Evolutionary conservation across 73 alveolate species (phyloP).

Genomic region (Paramecium caudatum): DNA sequence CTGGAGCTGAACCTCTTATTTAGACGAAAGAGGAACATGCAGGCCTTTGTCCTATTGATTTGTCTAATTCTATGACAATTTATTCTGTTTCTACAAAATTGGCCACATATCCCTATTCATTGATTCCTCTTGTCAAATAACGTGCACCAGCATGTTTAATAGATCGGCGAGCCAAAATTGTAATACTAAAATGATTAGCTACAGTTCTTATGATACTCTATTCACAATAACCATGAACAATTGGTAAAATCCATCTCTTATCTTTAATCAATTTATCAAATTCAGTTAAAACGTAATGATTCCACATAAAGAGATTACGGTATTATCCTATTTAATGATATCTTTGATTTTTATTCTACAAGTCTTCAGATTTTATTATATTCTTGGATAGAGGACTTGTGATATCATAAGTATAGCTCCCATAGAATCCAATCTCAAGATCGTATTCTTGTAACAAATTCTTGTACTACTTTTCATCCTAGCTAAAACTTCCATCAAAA

Average conservation of each 20-base stretch:
- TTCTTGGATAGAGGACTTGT: conserved; percentile 85
- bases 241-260: conserved; percentile 94
- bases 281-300: conserved; percentile 86
- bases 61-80: conserved; percentile 83
- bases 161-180: conserved; percentile 88
- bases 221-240: conserved; percentile 92
- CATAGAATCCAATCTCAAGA: conserved; percentile 85
- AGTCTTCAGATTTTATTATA: conserved; percentile 57
- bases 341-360: not conserved
- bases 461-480: conserved; percentile 81
- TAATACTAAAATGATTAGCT: conserved; percentile 74
- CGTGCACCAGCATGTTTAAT: conserved; percentile 96
- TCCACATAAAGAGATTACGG: conserved; percentile 92
- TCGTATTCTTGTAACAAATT: conserved; percentile 80
- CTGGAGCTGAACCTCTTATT: conserved; percentile 97
- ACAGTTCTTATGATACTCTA: conserved; percentile 78
- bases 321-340: conserved; percentile 56
- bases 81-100: conserved; percentile 95
- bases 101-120: conserved; percentile 94
- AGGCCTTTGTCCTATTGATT: conserved; percentile 72
- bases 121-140: conserved; percentile 94
- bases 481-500: conserved; percentile 63
- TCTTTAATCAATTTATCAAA: conserved; percentile 78
- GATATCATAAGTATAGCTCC: conserved; percentile 88
- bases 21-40: conserved; percentile 87